phyloP scores from a whole-genome alignment of 495 filamentous ascomycete genomes.

The Oleoguttula mirabilis region DNA sequence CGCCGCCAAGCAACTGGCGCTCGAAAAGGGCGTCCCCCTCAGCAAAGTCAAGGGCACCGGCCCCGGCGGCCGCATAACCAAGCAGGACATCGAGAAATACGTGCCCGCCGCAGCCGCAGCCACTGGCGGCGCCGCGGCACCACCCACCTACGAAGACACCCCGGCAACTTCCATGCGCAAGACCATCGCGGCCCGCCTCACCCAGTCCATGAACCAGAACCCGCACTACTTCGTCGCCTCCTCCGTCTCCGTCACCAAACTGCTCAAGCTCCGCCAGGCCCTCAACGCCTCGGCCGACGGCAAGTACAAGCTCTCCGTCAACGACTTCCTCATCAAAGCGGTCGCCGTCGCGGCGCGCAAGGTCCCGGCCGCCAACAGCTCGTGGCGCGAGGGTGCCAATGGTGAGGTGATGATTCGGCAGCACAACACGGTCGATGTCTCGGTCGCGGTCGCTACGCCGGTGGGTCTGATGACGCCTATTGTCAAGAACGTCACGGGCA shows the following conservation, averaged over 20 bases:
- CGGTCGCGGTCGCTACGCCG: constrained; percentile 88
- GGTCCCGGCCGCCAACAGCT: constrained; percentile 90
- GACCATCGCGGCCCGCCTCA: constrained; percentile 84
- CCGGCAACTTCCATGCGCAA: constrained; percentile 91
- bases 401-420: constrained; percentile 74
- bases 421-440: constrained; percentile 82
- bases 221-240: constrained; percentile 96
- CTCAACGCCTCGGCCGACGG: constrained; percentile 81
- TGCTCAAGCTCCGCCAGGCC: constrained; percentile 87
- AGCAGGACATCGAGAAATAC: constrained; percentile 82
- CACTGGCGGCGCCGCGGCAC: constrained; percentile 35
- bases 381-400: constrained; percentile 61
- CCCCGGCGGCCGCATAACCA: constrained; percentile 74
- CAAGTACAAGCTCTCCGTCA: constrained; percentile 96
- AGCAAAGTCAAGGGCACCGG: constrained; percentile 79
- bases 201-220: constrained; percentile 80
- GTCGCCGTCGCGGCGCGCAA: constrained; percentile 77
- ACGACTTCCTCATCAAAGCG: constrained; percentile 98
- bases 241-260: constrained; percentile 78
- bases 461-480: constrained; percentile 95
- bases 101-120: constrained; percentile 10
- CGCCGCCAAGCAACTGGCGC: constrained; percentile 65
- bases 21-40: constrained; percentile 73
- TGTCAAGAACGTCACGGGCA: constrained; percentile 70
- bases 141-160: constrained; percentile 65